These are phyloP conservation scores for Senna siamea DNA, from an alignment of 306 rosid genomes.

Conservation along the genomic window DNA sequence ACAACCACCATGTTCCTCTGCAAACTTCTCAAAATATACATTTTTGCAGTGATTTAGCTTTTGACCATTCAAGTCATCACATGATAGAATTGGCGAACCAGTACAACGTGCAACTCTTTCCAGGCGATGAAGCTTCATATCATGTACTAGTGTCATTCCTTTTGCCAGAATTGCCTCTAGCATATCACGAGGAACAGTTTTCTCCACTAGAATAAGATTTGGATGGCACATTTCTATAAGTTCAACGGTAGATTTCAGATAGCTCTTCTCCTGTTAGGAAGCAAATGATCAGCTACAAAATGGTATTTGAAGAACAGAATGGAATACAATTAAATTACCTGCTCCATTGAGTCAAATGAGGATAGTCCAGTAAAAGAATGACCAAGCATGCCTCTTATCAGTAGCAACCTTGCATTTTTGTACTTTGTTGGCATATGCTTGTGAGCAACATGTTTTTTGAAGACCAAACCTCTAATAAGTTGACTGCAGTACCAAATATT, in stretches of 20 bases:
- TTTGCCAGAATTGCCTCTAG: conserved; percentile 75
- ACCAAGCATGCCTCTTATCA: conserved; percentile 76
- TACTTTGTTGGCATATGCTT: conserved; percentile 88
- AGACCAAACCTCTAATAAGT: conserved; percentile 80
- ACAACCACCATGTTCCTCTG: conserved; percentile 77
- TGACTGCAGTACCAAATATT: conserved; percentile 60
- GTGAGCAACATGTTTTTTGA: conserved; percentile 93
- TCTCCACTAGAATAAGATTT: conserved; percentile 86
- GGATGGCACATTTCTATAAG: conserved; percentile 75
- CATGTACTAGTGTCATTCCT: conserved; percentile 86
- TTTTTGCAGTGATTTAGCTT: conserved; percentile 69
- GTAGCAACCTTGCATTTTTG: conserved; percentile 81
- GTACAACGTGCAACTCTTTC: conserved; percentile 89
- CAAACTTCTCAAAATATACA: conserved; percentile 76
- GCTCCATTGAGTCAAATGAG: conserved; percentile 79
- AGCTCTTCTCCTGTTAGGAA: conserved; percentile 69
- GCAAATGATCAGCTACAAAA: conserved; percentile 38
- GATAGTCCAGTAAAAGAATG: conserved; percentile 74
- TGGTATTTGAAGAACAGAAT: conserved; percentile 31
- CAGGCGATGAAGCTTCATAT: conserved; percentile 93
- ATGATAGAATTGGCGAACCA: conserved; percentile 81
- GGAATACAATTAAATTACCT: conserved; percentile 56
- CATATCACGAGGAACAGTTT: conserved; percentile 85
- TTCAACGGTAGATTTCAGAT: conserved; percentile 72
- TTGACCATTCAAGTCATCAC: conserved; percentile 66